Base-by-base conservation (phyloP, 768 basidiomycete species). In the Leccinum uliginosum region DNA sequence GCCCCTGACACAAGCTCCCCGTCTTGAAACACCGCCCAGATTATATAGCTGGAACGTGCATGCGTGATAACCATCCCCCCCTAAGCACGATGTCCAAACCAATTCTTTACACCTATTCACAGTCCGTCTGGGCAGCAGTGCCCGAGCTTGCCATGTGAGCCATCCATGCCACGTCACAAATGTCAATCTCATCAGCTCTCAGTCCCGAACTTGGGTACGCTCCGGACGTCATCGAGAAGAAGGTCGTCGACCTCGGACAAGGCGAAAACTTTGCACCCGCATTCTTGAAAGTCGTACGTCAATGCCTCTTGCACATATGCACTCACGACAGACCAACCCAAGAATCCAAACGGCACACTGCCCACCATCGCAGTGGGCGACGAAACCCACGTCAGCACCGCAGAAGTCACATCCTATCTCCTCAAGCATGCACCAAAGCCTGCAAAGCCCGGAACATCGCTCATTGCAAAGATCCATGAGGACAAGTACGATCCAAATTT, bases 401-500 rank as follows among this genome's bases (percentile, higher is more conserved):
- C 63, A 11, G 73, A 75, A 3, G 80, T 80, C 45, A 69, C 74
- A 11, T 62, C 67, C 32, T 76, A 76, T 60, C 71, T 83, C 44
- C 67, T 76, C 38, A 60, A 70, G 50, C 69, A 77, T 54, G 73
- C 79, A 6, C 69, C 75, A 17, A 69, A 60, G 56, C 66, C 71
- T 58, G 73, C 73, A 21, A 59, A 68, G n/a, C 70, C 71, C 10
- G 65, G 68, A 6, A 73, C 76, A 15, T 64, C 68, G 17, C 62
- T 76, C n/a, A 72, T 77, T 59, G 66, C 65, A 35, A 73, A 62
- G 53, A 64, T 83, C 24, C 80, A 83, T 62, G 73, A 75, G 30
- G 75, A 78, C 34, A 71, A 66, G 35, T 66, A 75, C 51, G 80
- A 83, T 62, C 81, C 81, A 52, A 84, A 84, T 74, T 78, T 82